Evolutionary conservation across 2,329 filamentous ascomycete species (phyloP).

Genomic region (Stemphylium lycopersici): DNA sequence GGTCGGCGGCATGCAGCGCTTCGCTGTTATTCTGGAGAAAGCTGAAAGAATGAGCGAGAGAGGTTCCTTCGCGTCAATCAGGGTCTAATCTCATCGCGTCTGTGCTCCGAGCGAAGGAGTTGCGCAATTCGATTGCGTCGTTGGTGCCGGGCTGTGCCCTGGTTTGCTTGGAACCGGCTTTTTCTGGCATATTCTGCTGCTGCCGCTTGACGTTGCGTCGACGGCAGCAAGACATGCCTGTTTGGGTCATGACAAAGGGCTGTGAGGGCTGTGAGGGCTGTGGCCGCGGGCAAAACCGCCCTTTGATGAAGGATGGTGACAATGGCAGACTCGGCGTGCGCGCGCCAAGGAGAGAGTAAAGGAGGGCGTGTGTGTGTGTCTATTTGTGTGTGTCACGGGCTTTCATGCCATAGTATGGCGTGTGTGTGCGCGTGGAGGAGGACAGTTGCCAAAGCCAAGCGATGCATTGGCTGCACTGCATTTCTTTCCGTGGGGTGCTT

Average conservation of each 20-base stretch:
- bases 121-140: constrained; percentile 7
- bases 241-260: background rate
- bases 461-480: constrained; percentile 23
- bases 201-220: background rate
- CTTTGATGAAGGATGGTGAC: background rate
- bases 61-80: constrained; percentile 6
- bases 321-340: no score
- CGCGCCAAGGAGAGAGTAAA: no score
- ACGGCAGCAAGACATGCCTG: background rate
- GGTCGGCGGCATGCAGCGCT: constrained; percentile 19
- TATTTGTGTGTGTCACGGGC: background rate
- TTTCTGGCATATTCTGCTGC: background rate
- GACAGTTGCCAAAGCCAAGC: constrained; percentile 22
- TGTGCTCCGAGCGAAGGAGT: constrained; percentile 1
- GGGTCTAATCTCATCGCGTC: constrained; percentile 4
- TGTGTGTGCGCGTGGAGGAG: background rate
- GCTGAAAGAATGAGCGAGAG: no score
- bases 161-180: constrained; percentile 15
- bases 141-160: constrained; percentile 3
- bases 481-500: constrained; percentile 15
- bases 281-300: no score
- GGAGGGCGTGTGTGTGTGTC: no score
- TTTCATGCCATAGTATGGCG: background rate
- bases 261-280: background rate
- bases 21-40: background rate